Conservation (phyloP, 805 yeast genomes). For the Starmerella sirachaensis region DNA sequence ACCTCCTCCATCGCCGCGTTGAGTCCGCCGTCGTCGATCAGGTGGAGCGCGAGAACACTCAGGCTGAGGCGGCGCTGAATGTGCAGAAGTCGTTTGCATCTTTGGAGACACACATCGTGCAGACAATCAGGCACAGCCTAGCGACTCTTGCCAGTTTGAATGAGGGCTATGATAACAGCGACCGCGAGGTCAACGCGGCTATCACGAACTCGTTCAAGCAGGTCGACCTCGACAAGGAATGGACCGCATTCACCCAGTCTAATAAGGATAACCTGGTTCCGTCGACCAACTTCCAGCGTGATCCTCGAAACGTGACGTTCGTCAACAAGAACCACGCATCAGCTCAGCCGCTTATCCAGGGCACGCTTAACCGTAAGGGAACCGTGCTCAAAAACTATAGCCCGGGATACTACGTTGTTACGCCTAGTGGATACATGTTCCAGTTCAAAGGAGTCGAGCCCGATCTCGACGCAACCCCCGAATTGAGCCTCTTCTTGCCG, state of each 20-base stretch:
- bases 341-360: conserved; percentile 38
- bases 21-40: conserved; percentile 33
- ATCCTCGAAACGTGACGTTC: conserved; percentile 30
- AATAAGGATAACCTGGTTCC: conserved; percentile 30
- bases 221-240: conserved; percentile 35
- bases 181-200: conserved; percentile 26
- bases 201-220: conserved; percentile 27
- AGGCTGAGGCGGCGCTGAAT: conserved; percentile 34
- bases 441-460: conserved; percentile 25
- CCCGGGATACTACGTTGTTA: conserved; percentile 36
- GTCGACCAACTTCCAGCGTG: conserved; percentile 30
- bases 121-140: conserved; percentile 33
- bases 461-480: conserved; percentile 29
- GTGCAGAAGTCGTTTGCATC: conserved; percentile 33
- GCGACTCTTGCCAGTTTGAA: conserved; percentile 26
- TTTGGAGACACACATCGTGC: conserved; percentile 36
- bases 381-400: conserved; percentile 33
- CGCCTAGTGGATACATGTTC: conserved; percentile 36
- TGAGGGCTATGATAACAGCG: conserved; percentile 26
- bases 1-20: conserved; percentile 32
- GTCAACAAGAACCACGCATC: conserved; percentile 33
- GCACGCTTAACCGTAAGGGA: conserved; percentile 37
- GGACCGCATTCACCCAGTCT: conserved; percentile 32
- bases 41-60: conserved; percentile 36
- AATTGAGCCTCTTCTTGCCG: conserved; percentile 37